Conservation (phyloP, 805 yeast species). For the Saturnispora mendoncae region DNA sequence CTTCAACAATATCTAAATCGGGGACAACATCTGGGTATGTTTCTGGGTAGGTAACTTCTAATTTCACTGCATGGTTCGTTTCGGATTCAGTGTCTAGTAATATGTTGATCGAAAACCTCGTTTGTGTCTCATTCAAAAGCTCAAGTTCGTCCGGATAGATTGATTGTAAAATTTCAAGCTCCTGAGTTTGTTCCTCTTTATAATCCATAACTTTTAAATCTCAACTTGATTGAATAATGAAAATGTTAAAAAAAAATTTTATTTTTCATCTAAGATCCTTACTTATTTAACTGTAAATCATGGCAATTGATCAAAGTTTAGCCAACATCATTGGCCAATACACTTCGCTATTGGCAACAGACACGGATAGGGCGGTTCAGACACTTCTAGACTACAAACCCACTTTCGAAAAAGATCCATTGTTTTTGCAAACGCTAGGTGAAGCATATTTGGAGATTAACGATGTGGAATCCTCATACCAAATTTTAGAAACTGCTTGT, state of each 20-base stretch:
- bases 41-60: conserved; percentile 66
- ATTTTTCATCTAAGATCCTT: background rate
- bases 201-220: conserved; percentile 20
- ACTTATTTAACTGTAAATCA: background rate
- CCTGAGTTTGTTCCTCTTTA: conserved; percentile 79
- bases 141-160: conserved; percentile 88
- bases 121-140: conserved; percentile 29
- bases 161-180: conserved; percentile 78
- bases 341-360: conserved; percentile 32
- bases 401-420: conserved; percentile 35
- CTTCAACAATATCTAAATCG: conserved; percentile 30
- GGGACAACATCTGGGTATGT: conserved; percentile 80
- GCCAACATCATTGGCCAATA: conserved; percentile 8
- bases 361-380: conserved; percentile 47
- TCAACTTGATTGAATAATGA: background rate
- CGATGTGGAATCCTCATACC: conserved; percentile 69
- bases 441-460: conserved; percentile 76
- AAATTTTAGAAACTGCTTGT: conserved; percentile 49
- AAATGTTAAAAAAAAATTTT: background rate
- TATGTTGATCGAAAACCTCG: conserved; percentile 48
- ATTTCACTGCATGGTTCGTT: conserved; percentile 43
- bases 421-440: conserved; percentile 50
- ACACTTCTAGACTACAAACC: conserved; percentile 33
- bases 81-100: conserved; percentile 60
- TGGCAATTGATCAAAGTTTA: conserved; percentile 6